A percentile compares a stretch with the other conserved stretches of the same genome.
Evolutionary conservation across 345 rosid genomes (phyloP).

Genomic region (Crucihimalaya himalaica): DNA sequence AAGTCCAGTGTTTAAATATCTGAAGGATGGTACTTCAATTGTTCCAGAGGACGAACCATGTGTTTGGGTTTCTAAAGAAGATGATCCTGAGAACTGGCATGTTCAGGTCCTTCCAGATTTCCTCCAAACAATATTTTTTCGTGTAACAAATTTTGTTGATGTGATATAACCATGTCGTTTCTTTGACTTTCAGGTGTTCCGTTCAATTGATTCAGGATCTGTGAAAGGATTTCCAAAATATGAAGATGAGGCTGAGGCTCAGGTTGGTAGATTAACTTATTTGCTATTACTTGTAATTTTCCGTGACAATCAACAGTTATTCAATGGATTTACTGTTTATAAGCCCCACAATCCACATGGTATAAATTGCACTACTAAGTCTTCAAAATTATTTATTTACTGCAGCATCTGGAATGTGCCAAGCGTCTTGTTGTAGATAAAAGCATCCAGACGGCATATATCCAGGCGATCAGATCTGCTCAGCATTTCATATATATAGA

Average conservation of each 20-base stretch:
- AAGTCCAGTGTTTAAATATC: conserved; percentile 54
- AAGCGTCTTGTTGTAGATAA: conserved; percentile 77
- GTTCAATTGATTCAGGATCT: conserved; percentile 86
- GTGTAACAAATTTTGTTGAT: background rate
- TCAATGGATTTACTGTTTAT: conserved; percentile 6
- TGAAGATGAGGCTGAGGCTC: conserved; percentile 44
- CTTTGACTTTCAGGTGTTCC: conserved; percentile 59
- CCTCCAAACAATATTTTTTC: background rate
- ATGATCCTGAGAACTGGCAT: conserved; percentile 77
- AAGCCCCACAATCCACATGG: conserved; percentile 3
- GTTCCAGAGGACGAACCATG: conserved; percentile 57
- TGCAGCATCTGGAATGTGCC: conserved; percentile 76
- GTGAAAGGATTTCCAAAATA: conserved; percentile 78
- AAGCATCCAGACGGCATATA: conserved; percentile 94
- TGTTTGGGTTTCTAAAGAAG: conserved; percentile 56
- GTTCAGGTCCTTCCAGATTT: conserved; percentile 61
- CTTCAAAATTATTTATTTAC: conserved; percentile 13
- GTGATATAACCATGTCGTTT: conserved; percentile 2
- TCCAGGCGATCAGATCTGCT: conserved; percentile 97
- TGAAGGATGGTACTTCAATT: conserved; percentile 45
- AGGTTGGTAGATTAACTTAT: conserved; percentile 48
- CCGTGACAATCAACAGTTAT: background rate
- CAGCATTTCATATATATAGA: conserved; percentile 94
- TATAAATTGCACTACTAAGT: conserved; percentile 15
- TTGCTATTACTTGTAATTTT: conserved; percentile 9